phyloP scores from a whole-genome alignment of 257 asterid genomes.

The Paraleonurus japonicus region DNA sequence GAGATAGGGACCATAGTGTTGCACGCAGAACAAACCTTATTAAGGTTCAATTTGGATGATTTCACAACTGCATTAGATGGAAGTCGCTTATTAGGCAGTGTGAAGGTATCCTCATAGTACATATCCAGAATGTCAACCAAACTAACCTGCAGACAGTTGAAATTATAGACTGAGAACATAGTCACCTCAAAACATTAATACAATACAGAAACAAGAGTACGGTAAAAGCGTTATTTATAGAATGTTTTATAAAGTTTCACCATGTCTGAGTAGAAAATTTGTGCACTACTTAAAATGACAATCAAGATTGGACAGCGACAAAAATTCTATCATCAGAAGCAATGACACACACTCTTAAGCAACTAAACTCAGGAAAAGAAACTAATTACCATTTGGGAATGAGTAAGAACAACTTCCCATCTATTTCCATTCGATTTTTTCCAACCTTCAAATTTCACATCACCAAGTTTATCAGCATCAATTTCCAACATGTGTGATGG shows the following conservation, averaged over 20 bases:
- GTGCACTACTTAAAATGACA: not conserved
- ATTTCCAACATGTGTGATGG: slow-evolving; percentile 69
- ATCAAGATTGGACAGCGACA: slow-evolving; percentile 4
- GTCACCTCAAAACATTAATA: not conserved
- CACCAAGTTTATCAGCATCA: slow-evolving; percentile 47
- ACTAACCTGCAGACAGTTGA: slow-evolving; percentile 51
- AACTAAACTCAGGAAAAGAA: slow-evolving; percentile 15
- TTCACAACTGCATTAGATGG: slow-evolving; percentile 53
- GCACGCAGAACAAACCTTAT: slow-evolving; percentile 46
- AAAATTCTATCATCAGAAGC: not conserved
- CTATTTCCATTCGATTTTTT: slow-evolving; percentile 37
- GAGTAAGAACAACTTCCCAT: slow-evolving; percentile 72
- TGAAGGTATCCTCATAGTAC: slow-evolving; percentile 83
- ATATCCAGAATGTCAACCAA: slow-evolving; percentile 75
- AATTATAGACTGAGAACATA: slow-evolving; percentile 10
- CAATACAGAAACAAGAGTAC: not conserved
- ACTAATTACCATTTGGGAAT: slow-evolving; percentile 77
- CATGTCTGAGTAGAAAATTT: not conserved
- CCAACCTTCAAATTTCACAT: slow-evolving; percentile 73
- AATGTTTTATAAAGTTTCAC: not conserved
- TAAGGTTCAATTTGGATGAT: slow-evolving; percentile 40
- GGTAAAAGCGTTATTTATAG: not conserved
- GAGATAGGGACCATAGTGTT: not conserved
- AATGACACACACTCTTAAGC: not conserved
- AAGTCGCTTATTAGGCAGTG: slow-evolving; percentile 66